phyloP scores from a whole-genome alignment of 495 filamentous ascomycete species.

The Pseudomonodictys pantanalensis region DNA sequence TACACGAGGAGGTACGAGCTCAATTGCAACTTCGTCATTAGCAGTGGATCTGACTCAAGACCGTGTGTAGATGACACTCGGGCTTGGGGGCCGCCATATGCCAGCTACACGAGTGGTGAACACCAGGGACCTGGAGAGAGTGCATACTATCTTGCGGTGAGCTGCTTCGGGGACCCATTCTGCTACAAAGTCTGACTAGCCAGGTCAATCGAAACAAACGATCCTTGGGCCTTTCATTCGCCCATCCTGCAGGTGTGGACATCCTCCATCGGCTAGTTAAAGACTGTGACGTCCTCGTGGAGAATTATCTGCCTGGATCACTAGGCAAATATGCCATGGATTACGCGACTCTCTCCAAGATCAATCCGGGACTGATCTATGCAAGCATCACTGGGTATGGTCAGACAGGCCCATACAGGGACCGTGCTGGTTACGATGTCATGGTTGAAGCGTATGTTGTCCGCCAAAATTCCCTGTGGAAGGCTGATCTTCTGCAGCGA shows the following conservation, averaged over 20 bases:
- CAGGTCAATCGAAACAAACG: slow-evolving; percentile 97
- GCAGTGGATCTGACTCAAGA: neutral
- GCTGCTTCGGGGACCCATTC: neutral
- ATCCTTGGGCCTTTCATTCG: slow-evolving; percentile 86
- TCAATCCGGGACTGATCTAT: slow-evolving; percentile 78
- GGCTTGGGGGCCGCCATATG: slow-evolving; percentile 95
- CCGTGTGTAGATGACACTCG: slow-evolving; percentile 70
- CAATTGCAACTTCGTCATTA: neutral
- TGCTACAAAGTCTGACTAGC: neutral
- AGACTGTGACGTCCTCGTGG: slow-evolving; percentile 87
- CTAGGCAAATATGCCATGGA: slow-evolving; percentile 91
- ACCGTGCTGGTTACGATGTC: slow-evolving; percentile 92
- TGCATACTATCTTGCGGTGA: slow-evolving; percentile 87
- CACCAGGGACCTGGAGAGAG: slow-evolving; percentile 79
- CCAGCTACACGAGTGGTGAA: slow-evolving; percentile 61
- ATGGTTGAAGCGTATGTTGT: slow-evolving; percentile 86
- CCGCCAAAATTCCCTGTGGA: neutral
- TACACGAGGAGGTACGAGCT: slow-evolving; percentile 53
- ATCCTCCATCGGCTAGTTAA: slow-evolving; percentile 82
- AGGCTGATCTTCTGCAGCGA: slow-evolving; percentile 47
- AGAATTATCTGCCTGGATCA: slow-evolving; percentile 91
- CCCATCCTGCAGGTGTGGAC: slow-evolving; percentile 73
- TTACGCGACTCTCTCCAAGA: slow-evolving; percentile 69
- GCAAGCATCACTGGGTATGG: slow-evolving; percentile 75
- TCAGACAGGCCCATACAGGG: slow-evolving; percentile 87